These are phyloP conservation scores for Pseudogymnoascus sp. DNA, from an alignment of 2,329 filamentous ascomycete species.

Conservation along the genomic window DNA sequence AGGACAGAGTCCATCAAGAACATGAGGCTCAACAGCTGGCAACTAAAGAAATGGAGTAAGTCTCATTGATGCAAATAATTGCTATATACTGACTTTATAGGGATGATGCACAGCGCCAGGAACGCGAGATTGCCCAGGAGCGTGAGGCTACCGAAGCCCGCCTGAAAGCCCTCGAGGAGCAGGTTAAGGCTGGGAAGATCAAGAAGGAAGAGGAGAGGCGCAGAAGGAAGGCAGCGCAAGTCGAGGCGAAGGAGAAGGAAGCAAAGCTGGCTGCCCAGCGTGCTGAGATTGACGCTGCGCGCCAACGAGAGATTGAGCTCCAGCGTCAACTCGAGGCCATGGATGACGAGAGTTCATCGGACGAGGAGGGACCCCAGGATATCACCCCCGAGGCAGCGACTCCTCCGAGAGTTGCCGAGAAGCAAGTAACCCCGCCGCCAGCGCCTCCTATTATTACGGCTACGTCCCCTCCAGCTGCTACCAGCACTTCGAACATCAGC, in stretches of 20 bases:
- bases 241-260: conserved; percentile 83
- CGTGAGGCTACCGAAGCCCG: conserved; percentile 73
- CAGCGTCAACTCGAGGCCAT: conserved; percentile 74
- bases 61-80: conserved; percentile 26
- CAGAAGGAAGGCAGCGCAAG: conserved; percentile 77
- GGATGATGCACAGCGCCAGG: conserved; percentile 62
- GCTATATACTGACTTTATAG: conserved; percentile 38
- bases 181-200: conserved; percentile 85
- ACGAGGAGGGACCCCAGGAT: conserved; percentile 69
- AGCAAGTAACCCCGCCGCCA: conserved; percentile 43
- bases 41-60: conserved; percentile 74
- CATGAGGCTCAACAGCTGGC: conserved; percentile 68
- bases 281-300: conserved; percentile 85
- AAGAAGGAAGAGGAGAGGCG: conserved; percentile 96
- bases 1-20: conserved; percentile 58
- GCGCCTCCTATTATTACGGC: conserved; percentile 40
- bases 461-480: conserved; percentile 41
- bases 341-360: conserved; percentile 67
- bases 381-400: conserved; percentile 55
- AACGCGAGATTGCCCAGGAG: conserved; percentile 72
- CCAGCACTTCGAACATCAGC: conserved; percentile 35
- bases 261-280: conserved; percentile 72
- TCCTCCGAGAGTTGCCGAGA: conserved; percentile 46
- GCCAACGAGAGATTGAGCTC: conserved; percentile 81
- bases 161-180: conserved; percentile 82